A percentile compares a stretch with the other conserved stretches of the same genome.
Conservation (phyloP, 257 asterid genomes). For the Verbascum thapsus region DNA sequence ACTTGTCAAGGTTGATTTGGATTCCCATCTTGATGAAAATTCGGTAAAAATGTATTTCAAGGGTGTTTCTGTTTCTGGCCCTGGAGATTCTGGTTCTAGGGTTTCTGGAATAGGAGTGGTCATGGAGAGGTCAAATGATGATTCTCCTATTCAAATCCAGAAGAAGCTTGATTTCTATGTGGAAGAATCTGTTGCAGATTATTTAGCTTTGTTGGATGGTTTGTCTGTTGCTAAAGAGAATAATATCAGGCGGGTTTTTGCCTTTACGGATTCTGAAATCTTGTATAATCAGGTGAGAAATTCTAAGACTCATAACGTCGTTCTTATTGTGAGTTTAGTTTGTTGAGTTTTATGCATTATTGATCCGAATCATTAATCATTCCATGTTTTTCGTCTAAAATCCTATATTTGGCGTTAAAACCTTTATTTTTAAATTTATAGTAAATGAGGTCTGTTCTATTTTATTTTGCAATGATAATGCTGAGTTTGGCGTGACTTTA, state of each 20-base stretch:
- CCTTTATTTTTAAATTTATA: constrained; percentile 2
- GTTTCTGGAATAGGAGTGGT: constrained; percentile 93
- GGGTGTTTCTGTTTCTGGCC: constrained; percentile 69
- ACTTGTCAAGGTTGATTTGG: constrained; percentile 24
- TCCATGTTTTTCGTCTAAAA: background rate
- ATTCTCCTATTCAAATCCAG: constrained; percentile 67
- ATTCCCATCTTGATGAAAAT: constrained; percentile 46
- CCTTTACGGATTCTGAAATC: constrained; percentile 68
- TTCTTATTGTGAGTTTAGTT: constrained; percentile 10
- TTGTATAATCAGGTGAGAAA: constrained; percentile 75
- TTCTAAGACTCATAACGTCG: constrained; percentile 7
- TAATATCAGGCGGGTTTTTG: constrained; percentile 48
- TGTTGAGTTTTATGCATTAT: constrained; percentile 1
- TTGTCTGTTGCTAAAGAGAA: constrained; percentile 64
- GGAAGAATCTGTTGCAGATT: constrained; percentile 75
- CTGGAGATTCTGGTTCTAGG: constrained; percentile 67
- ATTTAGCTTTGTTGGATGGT: constrained; percentile 93
- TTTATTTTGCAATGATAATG: background rate
- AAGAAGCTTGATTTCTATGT: constrained; percentile 88
- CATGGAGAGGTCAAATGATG: constrained; percentile 48
- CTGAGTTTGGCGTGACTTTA: constrained; percentile 20
- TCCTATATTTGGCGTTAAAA: background rate
- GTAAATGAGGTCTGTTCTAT: background rate
- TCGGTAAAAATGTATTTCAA: constrained; percentile 68
- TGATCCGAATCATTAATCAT: constrained; percentile 4